phyloP scores from a whole-genome alignment of 768 basidiomycete genomes.

The Suillus occidentalis region DNA sequence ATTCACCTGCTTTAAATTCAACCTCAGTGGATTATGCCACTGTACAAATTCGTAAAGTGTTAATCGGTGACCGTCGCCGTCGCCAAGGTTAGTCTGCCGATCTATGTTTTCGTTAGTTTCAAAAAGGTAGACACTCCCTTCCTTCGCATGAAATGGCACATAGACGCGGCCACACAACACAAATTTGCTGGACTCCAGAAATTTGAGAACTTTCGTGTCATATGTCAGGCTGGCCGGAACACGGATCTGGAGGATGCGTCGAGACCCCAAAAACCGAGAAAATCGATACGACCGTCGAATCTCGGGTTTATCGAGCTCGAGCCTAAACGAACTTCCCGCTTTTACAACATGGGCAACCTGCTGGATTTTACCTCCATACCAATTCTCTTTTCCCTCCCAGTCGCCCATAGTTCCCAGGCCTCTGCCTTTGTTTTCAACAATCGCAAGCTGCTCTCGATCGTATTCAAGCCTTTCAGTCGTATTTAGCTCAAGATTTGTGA shows the following conservation, averaged over 20 bases:
- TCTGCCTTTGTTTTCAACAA: conserved; percentile 52
- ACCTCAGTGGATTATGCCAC: conserved; percentile 63
- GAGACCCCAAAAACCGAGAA: conserved; percentile 63
- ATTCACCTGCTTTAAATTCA: conserved; percentile 60
- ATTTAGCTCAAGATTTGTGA: background rate
- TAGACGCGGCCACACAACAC: conserved; percentile 66
- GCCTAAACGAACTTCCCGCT: conserved; percentile 22
- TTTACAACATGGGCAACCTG: conserved; percentile 47
- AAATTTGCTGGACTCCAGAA: conserved; percentile 49
- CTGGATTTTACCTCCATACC: conserved; percentile 73
- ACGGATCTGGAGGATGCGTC: conserved; percentile 58
- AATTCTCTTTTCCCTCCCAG: conserved; percentile 49
- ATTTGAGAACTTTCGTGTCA: conserved; percentile 15
- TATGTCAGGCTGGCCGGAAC: conserved; percentile 42
- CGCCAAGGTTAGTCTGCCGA: conserved; percentile 31
- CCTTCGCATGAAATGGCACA: conserved; percentile 64
- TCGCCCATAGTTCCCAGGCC: conserved; percentile 63
- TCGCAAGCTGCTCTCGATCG: conserved; percentile 67
- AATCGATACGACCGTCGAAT: conserved; percentile 64
- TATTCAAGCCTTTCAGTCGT: conserved; percentile 40
- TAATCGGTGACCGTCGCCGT: conserved; percentile 50
- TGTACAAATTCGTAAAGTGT: conserved; percentile 51
- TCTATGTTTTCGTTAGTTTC: conserved; percentile 55
- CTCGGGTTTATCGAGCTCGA: conserved; percentile 56
- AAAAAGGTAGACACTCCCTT: conserved; percentile 57